A percentile compares a stretch with the other conserved stretches of the same genome.
phyloP scores from a whole-genome alignment of 2,329 filamentous ascomycete genomes.

The Clarireedia homoeocarpa region DNA sequence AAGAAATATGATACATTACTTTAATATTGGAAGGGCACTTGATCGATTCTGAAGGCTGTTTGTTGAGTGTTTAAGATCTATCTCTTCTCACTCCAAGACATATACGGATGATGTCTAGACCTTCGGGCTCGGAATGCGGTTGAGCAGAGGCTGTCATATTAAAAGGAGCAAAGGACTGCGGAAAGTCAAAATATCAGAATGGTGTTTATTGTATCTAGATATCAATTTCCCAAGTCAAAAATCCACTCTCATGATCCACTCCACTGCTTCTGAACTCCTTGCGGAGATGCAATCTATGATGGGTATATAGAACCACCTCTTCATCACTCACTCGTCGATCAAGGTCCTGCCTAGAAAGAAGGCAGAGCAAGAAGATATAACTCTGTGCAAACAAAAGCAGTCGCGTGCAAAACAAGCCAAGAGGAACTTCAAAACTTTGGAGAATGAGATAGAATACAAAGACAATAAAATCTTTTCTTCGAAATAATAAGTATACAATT shows the following conservation, averaged over 20 bases:
- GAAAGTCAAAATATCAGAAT: neutral
- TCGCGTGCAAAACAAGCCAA: slow-evolving; percentile 7
- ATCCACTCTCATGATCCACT: neutral
- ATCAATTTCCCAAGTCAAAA: neutral
- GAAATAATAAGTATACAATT: slow-evolving; percentile 8
- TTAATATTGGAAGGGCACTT: neutral
- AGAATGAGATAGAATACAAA: slow-evolving; percentile 7
- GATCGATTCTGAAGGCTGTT: neutral
- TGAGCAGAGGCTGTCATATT: neutral
- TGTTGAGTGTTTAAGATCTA: neutral
- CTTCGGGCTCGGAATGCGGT: neutral
- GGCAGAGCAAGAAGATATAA: neutral
- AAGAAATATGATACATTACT: slow-evolving; percentile 5
- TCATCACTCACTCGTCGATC: neutral
- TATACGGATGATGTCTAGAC: neutral
- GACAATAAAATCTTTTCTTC: slow-evolving; percentile 9
- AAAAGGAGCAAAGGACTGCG: too few relatives aligned
- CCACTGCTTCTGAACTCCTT: neutral
- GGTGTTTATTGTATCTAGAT: neutral
- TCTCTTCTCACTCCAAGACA: neutral
- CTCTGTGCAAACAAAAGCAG: slow-evolving; percentile 3
- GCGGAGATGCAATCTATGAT: slow-evolving; percentile 5
- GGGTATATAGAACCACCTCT: slow-evolving; percentile 3
- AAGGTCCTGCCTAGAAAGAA: slow-evolving; percentile 1
- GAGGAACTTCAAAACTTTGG: neutral